A percentile compares a stretch with the other conserved stretches of the same genome.
phyloP scores from a whole-genome alignment of 495 filamentous ascomycete genomes.

The Clohesyomyces aquaticus region DNA sequence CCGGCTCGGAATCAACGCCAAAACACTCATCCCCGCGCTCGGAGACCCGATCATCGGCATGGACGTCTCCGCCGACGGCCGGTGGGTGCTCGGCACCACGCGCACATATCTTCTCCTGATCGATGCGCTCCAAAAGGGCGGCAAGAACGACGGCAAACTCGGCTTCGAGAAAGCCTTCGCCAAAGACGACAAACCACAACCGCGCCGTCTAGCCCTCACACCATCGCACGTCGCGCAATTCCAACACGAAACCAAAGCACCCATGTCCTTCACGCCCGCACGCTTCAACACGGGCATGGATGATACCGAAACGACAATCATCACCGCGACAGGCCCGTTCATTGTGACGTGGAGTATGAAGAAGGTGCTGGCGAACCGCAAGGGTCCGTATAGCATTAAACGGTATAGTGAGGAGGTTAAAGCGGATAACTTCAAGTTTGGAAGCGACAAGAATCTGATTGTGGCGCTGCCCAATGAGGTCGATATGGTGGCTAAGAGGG shows the following conservation, averaged over 20 bases:
- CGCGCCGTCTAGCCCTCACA: slow-evolving; percentile 82
- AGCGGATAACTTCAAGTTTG: slow-evolving; percentile 98
- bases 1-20: slow-evolving; percentile 93
- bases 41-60: slow-evolving; percentile 94
- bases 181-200: slow-evolving; percentile 90
- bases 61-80: slow-evolving; percentile 91
- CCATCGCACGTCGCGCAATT: slow-evolving; percentile 95
- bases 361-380: slow-evolving; percentile 75
- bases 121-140: slow-evolving; percentile 84
- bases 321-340: slow-evolving; percentile 96
- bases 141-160: slow-evolving; percentile 96
- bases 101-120: slow-evolving; percentile 93
- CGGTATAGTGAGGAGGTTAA: slow-evolving; percentile 93
- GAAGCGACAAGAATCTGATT: slow-evolving; percentile 95
- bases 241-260: slow-evolving; percentile 87
- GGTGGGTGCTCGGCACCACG: slow-evolving; percentile 94
- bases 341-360: slow-evolving; percentile 96
- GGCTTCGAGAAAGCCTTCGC: slow-evolving; percentile 94
- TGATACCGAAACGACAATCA: slow-evolving; percentile 81
- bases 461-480: slow-evolving; percentile 96
- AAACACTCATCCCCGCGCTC: slow-evolving; percentile 93
- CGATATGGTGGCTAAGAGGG: slow-evolving; percentile 88
- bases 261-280: slow-evolving; percentile 84
- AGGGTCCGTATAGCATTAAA: slow-evolving; percentile 93
- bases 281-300: slow-evolving; percentile 92